phyloP scores from a whole-genome alignment of 2,329 filamentous ascomycete species.

The Beauveria caledonica region DNA sequence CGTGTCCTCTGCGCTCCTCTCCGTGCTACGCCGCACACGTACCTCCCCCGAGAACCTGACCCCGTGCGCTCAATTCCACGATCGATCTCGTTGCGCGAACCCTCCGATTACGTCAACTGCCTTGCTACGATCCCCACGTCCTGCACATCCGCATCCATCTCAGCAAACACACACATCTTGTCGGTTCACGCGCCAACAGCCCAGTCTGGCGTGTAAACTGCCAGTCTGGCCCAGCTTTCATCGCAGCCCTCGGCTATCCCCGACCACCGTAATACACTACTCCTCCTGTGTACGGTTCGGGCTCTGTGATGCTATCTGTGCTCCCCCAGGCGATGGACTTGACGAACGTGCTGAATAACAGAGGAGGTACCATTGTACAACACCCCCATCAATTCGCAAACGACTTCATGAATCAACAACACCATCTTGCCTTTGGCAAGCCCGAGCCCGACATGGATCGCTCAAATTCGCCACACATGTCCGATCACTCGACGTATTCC shows the following conservation, averaged over 20 bases:
- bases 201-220: not conserved
- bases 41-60: not conserved
- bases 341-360: constrained; percentile 44
- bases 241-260: not conserved
- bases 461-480: constrained; percentile 50
- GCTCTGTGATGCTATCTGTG: constrained; percentile 30
- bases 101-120: not conserved
- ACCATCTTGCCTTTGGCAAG: constrained; percentile 27
- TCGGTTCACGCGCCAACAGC: not conserved
- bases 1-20: not conserved
- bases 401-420: constrained; percentile 24
- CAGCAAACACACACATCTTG: not conserved
- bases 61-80: constrained; percentile 4
- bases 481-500: constrained; percentile 50
- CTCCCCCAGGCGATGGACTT: constrained; percentile 45
- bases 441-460: constrained; percentile 39
- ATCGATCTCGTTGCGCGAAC: constrained; percentile 4
- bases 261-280: constrained; percentile 3
- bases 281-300: constrained; percentile 9
- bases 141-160: not conserved
- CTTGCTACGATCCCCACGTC: not conserved
- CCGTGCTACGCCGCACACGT: constrained; percentile 2
- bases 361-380: constrained; percentile 28
- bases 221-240: not conserved
- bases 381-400: constrained; percentile 25